Evolutionary conservation across 1,284 basidiomycete species (phyloP), one percentile per base, ranked within the genome.

Genomic region (Termitomyces sp.): DNA sequence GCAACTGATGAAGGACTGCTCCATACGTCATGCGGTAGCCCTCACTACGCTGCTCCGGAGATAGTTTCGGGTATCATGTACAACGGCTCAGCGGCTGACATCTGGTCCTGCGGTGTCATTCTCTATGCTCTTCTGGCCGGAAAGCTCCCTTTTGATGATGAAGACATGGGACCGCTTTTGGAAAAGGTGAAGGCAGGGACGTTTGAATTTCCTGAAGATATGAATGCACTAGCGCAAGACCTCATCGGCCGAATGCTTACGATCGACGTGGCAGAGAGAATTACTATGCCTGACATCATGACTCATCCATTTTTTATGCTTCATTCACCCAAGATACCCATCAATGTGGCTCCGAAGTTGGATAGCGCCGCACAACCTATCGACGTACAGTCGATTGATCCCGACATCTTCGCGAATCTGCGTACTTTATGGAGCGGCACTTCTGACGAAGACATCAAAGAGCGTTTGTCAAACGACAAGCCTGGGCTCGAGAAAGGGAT

Each of bases 31-130:
- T 99, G 97, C 64, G 97, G 97, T 31, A 92, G 89, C 62, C 96
- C 96, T 41, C 96, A 99, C 70, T 99, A 99, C 63, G 95, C 95
- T 39, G 90, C 90, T n/a, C 97, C 96, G 1, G 96, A 99, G 74
- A 90, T 99, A 57, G 86, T 91, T 67, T 80, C 80, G 70, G 93
- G 93, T 17, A 78, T 83, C 55, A 84, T 88, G 26, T 99, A 99
- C 71, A 85, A 95, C 64, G 97, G 96, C 24, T 83, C 88, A 1
- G 82, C 84, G 15, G 88, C 94, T 40, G 97, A 99, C 71, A 94
- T 98, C 68, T 99, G 97, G 97, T 97, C 94, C 33, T 98, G 96
- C 68, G 97, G 97, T 55, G 88, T 99, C 68, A 96, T 98, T 63
- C 82, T 99, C 52, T 96, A 90, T 64, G 94, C 94, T 12, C 78